These are phyloP conservation scores for Filobasidium uniguttulatum DNA, from an alignment of 1,284 basidiomycete species.

Conservation along the genomic window DNA sequence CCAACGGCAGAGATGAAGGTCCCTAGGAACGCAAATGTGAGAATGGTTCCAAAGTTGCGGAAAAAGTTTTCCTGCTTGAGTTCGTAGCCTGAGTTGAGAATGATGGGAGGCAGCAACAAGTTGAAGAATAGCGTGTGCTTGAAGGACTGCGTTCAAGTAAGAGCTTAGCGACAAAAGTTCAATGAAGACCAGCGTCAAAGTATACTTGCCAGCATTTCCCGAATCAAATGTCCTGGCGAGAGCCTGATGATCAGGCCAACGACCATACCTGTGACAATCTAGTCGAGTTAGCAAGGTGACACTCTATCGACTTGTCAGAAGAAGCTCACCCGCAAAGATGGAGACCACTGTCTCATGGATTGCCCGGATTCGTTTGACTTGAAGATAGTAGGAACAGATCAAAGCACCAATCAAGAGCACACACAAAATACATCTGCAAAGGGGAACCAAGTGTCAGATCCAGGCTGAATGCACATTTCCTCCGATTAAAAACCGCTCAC, in stretches of 20 bases:
- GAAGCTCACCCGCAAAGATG: conserved; percentile 56
- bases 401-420: conserved; percentile 84
- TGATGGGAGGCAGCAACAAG: conserved; percentile 90
- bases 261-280: conserved; percentile 77
- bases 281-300: not conserved
- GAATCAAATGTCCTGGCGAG: conserved; percentile 81
- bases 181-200: conserved; percentile 4
- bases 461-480: not conserved
- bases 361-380: conserved; percentile 87
- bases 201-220: conserved; percentile 82
- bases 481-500: not conserved
- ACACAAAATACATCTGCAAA: conserved; percentile 63
- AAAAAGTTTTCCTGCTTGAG: conserved; percentile 97
- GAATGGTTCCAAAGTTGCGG: conserved; percentile 89
- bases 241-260: conserved; percentile 84
- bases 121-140: conserved; percentile 98
- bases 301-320: too few relatives aligned
- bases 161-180: conserved; percentile 18
- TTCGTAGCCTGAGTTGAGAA: conserved; percentile 94
- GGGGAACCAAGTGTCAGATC: conserved; percentile 31
- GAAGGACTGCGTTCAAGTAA: conserved; percentile 53
- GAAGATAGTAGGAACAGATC: conserved; percentile 94
- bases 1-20: conserved; percentile 96
- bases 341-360: conserved; percentile 95
- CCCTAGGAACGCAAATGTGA: conserved; percentile 90